Percentiles rank a stretch among this genome's conserved stretches.
Conservation (phyloP, 352 stramenopile species). For the Phytophthora tentaculata region DNA sequence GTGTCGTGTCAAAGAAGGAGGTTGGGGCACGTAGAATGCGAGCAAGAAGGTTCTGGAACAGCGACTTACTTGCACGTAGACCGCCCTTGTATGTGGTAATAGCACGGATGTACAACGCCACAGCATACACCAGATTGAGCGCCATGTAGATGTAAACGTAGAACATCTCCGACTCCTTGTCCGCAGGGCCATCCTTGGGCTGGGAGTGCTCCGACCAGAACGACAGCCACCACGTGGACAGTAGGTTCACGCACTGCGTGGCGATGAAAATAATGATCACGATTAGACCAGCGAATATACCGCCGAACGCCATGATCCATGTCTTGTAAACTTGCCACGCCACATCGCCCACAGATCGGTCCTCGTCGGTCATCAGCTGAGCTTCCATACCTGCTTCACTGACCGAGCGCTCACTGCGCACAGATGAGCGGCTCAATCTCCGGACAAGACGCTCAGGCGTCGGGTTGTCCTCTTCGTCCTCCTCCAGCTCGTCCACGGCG, state of each 20-base stretch:
- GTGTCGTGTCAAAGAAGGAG: conserved; percentile 87
- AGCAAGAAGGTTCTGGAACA: conserved; percentile 83
- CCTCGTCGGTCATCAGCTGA: conserved; percentile 72
- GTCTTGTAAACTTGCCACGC: conserved; percentile 68
- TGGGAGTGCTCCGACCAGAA: conserved; percentile 50
- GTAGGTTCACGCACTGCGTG: conserved; percentile 60
- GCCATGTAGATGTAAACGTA: conserved; percentile 88
- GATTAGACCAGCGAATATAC: conserved; percentile 47
- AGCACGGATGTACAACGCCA: conserved; percentile 71
- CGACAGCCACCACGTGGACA: conserved; percentile 69
- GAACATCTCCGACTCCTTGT: conserved; percentile 63
- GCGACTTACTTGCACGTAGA: conserved; percentile 55
- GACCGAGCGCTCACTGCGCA: conserved; percentile 54
- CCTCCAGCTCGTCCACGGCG: conserved; percentile 45
- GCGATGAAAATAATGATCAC: conserved; percentile 56
- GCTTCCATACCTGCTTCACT: conserved; percentile 39
- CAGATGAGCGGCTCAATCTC: conserved; percentile 58
- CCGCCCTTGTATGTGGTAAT: conserved; percentile 63
- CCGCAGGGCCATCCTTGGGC: conserved; percentile 10
- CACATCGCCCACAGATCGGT: conserved; percentile 67
- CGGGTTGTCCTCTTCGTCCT: conserved; percentile 48
- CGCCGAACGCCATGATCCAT: conserved; percentile 75
- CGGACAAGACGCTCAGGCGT: conserved; percentile 36
- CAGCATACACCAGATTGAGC: conserved; percentile 64
- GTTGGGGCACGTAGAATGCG: conserved; percentile 88